These are phyloP conservation scores for Fusarium lateritium DNA, from an alignment of 2,329 filamentous ascomycete species.

Conservation along the genomic window DNA sequence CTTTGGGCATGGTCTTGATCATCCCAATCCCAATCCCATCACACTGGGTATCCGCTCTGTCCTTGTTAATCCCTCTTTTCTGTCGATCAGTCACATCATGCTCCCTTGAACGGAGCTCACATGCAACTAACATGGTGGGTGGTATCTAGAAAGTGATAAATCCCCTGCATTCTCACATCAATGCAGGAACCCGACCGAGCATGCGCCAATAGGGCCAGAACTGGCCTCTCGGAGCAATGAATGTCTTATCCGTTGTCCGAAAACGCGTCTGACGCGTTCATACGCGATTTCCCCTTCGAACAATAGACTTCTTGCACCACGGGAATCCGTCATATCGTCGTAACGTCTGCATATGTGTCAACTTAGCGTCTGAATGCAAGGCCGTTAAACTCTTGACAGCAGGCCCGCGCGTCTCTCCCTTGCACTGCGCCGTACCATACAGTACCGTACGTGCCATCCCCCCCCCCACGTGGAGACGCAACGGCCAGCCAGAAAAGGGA, in stretches of 20 bases:
- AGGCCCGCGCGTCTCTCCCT: slow-evolving; percentile 33
- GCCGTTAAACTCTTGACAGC: slow-evolving; percentile 30
- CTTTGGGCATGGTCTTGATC: slow-evolving; percentile 1
- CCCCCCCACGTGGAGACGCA: slow-evolving; percentile 33
- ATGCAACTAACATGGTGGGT: slow-evolving; percentile 20
- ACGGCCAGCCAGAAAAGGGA: slow-evolving; percentile 23
- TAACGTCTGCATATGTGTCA: slow-evolving; percentile 4
- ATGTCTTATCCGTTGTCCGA: neutral
- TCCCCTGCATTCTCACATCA: slow-evolving; percentile 44
- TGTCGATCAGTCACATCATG: slow-evolving; percentile 28
- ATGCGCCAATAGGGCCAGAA: slow-evolving; percentile 16
- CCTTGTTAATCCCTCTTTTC: slow-evolving; percentile 14
- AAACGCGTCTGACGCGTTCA: slow-evolving; percentile 21
- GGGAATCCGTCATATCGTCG: neutral
- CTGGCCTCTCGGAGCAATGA: neutral
- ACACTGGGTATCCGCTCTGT: slow-evolving; percentile 6
- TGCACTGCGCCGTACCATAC: neutral
- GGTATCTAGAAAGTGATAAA: slow-evolving; percentile 13
- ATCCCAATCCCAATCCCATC: neutral
- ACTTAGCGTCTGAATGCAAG: slow-evolving; percentile 8
- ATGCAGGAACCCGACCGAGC: slow-evolving; percentile 49
- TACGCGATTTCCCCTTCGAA: neutral
- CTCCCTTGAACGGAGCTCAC: slow-evolving; percentile 10
- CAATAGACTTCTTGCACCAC: slow-evolving; percentile 6
- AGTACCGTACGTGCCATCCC: neutral